Percentiles rank a stretch among this genome's conserved stretches.
These are phyloP conservation scores for Dimargaris cristalligena DNA, from an alignment of 192 early-diverging fungal species.

Conservation along the genomic window DNA sequence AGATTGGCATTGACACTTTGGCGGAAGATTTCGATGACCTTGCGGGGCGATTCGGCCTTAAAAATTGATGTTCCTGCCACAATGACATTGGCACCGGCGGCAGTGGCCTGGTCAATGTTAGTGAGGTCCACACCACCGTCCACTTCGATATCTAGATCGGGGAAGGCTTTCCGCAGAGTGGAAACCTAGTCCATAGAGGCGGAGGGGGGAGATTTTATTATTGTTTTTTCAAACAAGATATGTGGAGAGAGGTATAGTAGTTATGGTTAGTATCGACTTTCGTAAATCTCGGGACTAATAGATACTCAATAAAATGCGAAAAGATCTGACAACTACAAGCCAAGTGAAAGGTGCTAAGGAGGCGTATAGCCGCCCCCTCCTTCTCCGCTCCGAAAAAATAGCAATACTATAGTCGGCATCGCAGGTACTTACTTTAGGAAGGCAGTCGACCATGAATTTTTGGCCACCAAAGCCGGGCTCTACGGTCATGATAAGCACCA, in stretches of 20 bases:
- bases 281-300: too few relatives aligned
- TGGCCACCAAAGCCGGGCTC: constrained; percentile 97
- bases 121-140: constrained; percentile 78
- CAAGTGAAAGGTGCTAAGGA: too few relatives aligned
- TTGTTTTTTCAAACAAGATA: too few relatives aligned
- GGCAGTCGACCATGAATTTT: constrained; percentile 72
- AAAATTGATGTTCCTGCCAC: constrained; percentile 89
- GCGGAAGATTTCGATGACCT: constrained; percentile 48
- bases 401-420: too few relatives aligned
- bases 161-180: constrained; percentile 55
- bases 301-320: too few relatives aligned
- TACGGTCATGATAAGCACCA: constrained; percentile 92
- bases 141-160: constrained; percentile 83
- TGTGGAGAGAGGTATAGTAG: too few relatives aligned
- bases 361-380: too few relatives aligned
- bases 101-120: constrained; percentile 70
- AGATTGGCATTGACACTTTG: constrained; percentile 27
- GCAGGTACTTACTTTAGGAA: constrained; percentile 53
- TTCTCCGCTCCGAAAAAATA: too few relatives aligned
- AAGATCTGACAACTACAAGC: too few relatives aligned
- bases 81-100: constrained; percentile 94
- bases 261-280: too few relatives aligned
- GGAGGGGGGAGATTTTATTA: too few relatives aligned
- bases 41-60: constrained; percentile 47
- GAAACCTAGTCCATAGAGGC: constrained; percentile 30